Conservation (phyloP, 441 rosid genomes). For the Pelargonium myrrhifolium region DNA sequence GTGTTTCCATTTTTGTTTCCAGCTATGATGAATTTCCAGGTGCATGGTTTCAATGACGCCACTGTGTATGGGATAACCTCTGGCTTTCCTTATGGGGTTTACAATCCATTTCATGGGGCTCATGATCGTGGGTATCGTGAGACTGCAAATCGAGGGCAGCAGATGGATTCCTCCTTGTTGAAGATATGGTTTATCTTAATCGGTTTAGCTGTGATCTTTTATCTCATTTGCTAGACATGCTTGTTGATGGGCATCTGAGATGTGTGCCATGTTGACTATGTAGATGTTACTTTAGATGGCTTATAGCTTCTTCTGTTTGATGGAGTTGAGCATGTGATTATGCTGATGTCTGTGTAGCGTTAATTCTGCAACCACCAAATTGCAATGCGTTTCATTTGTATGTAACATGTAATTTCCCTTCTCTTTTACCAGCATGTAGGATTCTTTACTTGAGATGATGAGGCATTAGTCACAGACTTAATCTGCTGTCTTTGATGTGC, state of each 20-base stretch:
- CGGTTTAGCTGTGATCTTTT: conserved; percentile 23
- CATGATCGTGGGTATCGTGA: conserved; percentile 29
- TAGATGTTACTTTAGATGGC: too few species aligned
- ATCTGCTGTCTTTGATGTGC: neutral
- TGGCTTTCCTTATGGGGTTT: conserved; percentile 46
- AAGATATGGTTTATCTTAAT: conserved; percentile 39
- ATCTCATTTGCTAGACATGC: neutral
- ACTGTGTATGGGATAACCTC: conserved; percentile 50
- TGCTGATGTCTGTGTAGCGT: neutral
- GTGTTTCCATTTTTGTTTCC: conserved; percentile 53
- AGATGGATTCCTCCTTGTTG: conserved; percentile 37
- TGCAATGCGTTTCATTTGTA: too few species aligned
- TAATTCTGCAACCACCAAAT: neutral
- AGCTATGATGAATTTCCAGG: conserved; percentile 36
- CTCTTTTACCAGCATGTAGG: neutral
- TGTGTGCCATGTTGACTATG: too few species aligned
- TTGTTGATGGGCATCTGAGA: neutral
- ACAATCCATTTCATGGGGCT: conserved; percentile 13
- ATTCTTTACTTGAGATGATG: neutral
- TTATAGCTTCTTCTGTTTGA: too few species aligned
- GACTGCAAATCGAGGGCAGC: conserved; percentile 31
- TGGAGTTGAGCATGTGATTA: neutral
- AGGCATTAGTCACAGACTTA: neutral
- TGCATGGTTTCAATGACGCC: conserved; percentile 59
- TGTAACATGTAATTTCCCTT: neutral